Evolutionary conservation across 1,139 yeast genomes (phyloP), one percentile per base, ranked within the genome.

Genomic region (Taiozyma sp.): DNA sequence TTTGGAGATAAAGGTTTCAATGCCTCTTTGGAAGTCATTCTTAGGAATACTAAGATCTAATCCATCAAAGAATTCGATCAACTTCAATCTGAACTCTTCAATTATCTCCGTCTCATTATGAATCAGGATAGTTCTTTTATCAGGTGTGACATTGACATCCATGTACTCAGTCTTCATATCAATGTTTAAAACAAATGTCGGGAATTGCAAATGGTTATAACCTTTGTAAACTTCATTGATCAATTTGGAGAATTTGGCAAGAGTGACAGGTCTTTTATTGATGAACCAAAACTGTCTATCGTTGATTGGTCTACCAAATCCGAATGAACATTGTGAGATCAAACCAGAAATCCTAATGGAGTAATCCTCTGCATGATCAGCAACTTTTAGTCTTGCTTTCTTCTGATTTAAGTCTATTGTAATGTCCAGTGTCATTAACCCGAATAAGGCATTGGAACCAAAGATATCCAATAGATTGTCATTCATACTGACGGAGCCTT

Each of bases 61-160:
- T 0, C 60, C 54, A 45, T 76, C 73, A 62, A 74, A 85, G 57
- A 76, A 74, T 2, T 65, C 63, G 1, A 62, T 59, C 27, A 85
- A 56, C 39, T 68, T 65, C 28, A 68, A 73, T 51, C 78, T 70
- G 4, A 90, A 60, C 1, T 70, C 67, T 41, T 84, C 87, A 9
- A 87, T 60, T 1, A 91, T 65, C 14, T 69, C 66, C 6, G 69
- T 67, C 65, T 92, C 97, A 54, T 81, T 75, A 51, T 86, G 92
- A 1, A 93, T 65, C 58, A 89, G 64, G 3, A 93, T 74, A 3
- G 82, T 79, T 46, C 95, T 73, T 64, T 93, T 93, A 64, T 93
- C 97, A 0, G 99, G 99, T 0, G 96, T 84, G 1, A 95, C 86
- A 67, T 93, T 93, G 22, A 93, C 76, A 69, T 93, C 99, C 39